phyloP scores from a whole-genome alignment of 139 green algal species.

The Closterium sp. region DNA sequence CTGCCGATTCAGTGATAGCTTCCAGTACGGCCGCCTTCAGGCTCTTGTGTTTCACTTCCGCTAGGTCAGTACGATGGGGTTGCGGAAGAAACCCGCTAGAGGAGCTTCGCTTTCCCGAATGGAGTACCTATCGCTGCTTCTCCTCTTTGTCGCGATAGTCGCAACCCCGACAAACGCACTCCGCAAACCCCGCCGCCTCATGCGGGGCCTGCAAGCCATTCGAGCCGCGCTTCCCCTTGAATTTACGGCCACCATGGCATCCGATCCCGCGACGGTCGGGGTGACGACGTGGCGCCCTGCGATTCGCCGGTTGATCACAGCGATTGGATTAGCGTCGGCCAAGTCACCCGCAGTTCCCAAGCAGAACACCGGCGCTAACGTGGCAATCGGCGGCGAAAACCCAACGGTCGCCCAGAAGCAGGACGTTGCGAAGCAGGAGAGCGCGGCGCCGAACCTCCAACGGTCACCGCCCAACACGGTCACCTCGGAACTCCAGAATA shows the following conservation, averaged over 20 bases:
- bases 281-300: neutral
- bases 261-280: too few species aligned
- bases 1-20: neutral
- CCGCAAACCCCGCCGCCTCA: neutral
- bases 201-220: neutral
- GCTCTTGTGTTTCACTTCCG: neutral
- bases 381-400: neutral
- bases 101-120: neutral
- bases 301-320: neutral
- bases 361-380: neutral
- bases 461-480: neutral
- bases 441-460: neutral
- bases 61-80: neutral
- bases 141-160: neutral
- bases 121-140: neutral
- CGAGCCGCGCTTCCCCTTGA: neutral
- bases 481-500: neutral
- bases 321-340: neutral
- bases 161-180: neutral
- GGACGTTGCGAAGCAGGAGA: too few species aligned
- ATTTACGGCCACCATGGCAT: too few species aligned
- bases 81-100: neutral
- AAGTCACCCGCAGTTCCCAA: neutral
- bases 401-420: too few species aligned
- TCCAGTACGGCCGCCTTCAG: neutral